Base-by-base conservation (phyloP, 441 rosid genomes). In the Populus hybrid region DNA sequence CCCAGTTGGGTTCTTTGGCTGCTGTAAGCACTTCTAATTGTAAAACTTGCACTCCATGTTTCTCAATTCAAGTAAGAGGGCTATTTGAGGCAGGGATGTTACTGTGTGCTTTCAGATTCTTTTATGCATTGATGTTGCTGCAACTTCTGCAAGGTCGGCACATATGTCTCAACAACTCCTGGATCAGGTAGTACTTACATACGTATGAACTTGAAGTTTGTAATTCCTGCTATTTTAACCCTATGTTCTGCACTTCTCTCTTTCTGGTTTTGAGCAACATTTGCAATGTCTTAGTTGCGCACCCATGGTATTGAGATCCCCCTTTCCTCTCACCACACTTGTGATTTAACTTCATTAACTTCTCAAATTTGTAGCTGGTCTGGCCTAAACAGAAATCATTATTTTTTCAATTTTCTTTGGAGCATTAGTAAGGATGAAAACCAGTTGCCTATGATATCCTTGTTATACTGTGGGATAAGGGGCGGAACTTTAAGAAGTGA, bases 41-140 rank as follows among this genome's bases (percentile, higher is more conserved):
- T 74, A 69, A 75, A 70, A 76, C 73, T 73, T 69, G 40, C 30
- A 81, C 72, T 78, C 16, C 42, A 2, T 64, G 67, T 70, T 76
- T 63, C 19, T 74, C 34, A 59, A 40, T 70, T n/a, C 23, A 57
- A 6, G 35, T 46, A 38, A 74, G 77, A 67, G 14, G 57, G 68
- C 42, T 73, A 7, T 76, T 70, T 32, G 42, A 59, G 64, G 69
- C 78, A 80, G 78, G 84, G 80, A 70, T 78, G 42, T 73, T 63
- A 74, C 71, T 70, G 11, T 82, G 59, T 87, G 78, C 73, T 90
- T 78, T 81, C 86, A 97, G 99, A 82, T 91, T 86, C 93, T 94
- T 88, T 92, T 97, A 40, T 97, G 97, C 83, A 89, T 97, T 71
- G 99, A 97, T 85, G 95, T 90, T 75, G 98, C 99, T 84, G 89